A percentile compares a stretch with the other conserved stretches of the same genome.
phyloP scores from a whole-genome alignment of 805 yeast species.

The Pichia insulana region DNA sequence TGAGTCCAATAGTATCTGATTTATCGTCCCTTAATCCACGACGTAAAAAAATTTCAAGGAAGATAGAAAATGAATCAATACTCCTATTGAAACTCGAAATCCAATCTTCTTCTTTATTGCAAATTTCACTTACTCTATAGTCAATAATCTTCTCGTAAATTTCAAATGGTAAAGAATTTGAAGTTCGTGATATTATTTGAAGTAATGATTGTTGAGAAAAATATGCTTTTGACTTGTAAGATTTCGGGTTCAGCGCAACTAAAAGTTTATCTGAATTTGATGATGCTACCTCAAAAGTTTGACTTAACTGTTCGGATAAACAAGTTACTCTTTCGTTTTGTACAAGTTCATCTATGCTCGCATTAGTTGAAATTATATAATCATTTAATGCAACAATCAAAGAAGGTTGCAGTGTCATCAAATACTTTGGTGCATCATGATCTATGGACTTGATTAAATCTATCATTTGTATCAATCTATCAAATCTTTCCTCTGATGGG shows the following conservation, averaged over 20 bases:
- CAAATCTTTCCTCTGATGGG: neutral
- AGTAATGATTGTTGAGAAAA: slow-evolving; percentile 7
- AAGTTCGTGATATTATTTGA: slow-evolving; percentile 3
- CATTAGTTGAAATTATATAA: neutral
- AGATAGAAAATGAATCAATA: slow-evolving; percentile 8
- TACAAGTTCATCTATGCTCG: neutral
- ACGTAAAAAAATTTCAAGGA: slow-evolving; percentile 12
- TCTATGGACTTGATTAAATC: slow-evolving; percentile 3
- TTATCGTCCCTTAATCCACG: slow-evolving; percentile 2
- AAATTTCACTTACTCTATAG: slow-evolving; percentile 5
- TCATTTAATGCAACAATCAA: neutral
- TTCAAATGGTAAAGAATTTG: slow-evolving; percentile 4
- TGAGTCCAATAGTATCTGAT: neutral
- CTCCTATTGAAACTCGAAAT: slow-evolving; percentile 8
- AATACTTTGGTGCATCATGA: neutral
- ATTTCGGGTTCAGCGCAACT: slow-evolving; percentile 9
- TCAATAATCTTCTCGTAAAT: neutral
- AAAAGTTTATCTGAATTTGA: slow-evolving; percentile 6
- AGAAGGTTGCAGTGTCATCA: neutral
- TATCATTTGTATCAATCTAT: slow-evolving; percentile 3
- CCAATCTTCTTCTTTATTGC: slow-evolving; percentile 7
- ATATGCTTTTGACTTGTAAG: slow-evolving; percentile 10
- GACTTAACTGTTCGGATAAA: slow-evolving; percentile 3
- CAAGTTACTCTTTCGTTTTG: neutral
- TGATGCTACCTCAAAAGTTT: slow-evolving; percentile 9